Conservation (phyloP, 2,329 filamentous ascomycete species). For the Epichloe aotearoae region DNA sequence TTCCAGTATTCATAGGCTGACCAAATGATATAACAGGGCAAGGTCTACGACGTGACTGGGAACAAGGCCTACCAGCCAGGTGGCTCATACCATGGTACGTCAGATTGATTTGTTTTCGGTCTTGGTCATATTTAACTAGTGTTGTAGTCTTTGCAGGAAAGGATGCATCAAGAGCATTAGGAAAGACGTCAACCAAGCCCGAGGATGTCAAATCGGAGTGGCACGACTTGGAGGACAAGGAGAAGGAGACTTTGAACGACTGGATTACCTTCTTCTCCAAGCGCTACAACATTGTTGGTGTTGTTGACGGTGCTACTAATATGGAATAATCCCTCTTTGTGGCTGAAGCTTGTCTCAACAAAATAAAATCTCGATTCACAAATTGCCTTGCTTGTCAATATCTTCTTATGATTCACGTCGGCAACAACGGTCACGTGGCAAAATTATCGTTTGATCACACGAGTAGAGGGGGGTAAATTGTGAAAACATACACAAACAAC, state of each 20-base stretch:
- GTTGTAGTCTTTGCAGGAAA: slow-evolving; percentile 80
- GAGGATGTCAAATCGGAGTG: slow-evolving; percentile 77
- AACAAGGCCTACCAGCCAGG: slow-evolving; percentile 77
- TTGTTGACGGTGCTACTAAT: slow-evolving; percentile 48
- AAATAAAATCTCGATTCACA: not conserved
- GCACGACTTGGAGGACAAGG: slow-evolving; percentile 69
- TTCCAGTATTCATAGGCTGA: not conserved
- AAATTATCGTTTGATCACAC: too few relatives aligned
- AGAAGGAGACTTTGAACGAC: slow-evolving; percentile 74
- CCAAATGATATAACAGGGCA: slow-evolving; percentile 49
- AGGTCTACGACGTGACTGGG: slow-evolving; percentile 84
- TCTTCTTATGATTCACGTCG: too few relatives aligned
- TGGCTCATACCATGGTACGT: slow-evolving; percentile 73
- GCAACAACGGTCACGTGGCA: too few relatives aligned
- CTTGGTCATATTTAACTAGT: not conserved
- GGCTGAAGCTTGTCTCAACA: not conserved
- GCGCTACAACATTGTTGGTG: slow-evolving; percentile 80
- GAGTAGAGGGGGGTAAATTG: too few relatives aligned
- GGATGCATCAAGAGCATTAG: slow-evolving; percentile 86
- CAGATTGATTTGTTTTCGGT: not conserved
- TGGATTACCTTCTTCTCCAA: slow-evolving; percentile 97
- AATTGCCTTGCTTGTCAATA: not conserved
- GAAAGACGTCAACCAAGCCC: slow-evolving; percentile 69
- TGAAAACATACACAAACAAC: too few relatives aligned
- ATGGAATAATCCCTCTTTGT: slow-evolving; percentile 21